These are phyloP conservation scores for Thielaviopsis populi DNA, from an alignment of 2,329 filamentous ascomycete species.

Conservation along the genomic window DNA sequence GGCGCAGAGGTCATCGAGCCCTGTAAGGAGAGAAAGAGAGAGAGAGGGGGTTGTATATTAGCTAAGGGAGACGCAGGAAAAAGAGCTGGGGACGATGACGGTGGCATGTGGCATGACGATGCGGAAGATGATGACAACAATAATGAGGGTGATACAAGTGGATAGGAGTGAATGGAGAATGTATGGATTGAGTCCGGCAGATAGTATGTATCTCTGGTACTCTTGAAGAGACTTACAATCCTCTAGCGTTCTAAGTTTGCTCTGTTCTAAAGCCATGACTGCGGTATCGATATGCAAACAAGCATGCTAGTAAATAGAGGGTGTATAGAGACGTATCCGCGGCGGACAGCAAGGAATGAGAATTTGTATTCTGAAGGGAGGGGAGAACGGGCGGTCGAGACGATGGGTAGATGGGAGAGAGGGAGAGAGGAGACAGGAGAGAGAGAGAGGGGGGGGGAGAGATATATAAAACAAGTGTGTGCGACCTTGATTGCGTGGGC, in stretches of 20 bases:
- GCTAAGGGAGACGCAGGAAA: not conserved
- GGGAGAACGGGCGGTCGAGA: not conserved
- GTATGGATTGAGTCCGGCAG: not conserved
- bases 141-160: not conserved
- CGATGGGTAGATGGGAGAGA: not conserved
- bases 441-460: not conserved
- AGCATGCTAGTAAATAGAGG: conserved; percentile 9
- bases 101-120: not conserved
- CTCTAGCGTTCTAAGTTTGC: conserved; percentile 12
- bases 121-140: not conserved
- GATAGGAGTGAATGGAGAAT: not conserved
- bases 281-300: conserved; percentile 2
- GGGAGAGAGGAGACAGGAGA: not conserved
- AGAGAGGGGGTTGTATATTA: not conserved
- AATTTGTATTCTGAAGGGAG: not conserved
- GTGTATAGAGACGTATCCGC: not conserved
- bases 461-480: too few relatives aligned
- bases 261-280: conserved; percentile 10
- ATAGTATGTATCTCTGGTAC: not conserved
- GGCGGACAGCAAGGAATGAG: not conserved
- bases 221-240: conserved; percentile 3
- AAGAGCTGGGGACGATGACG: not conserved
- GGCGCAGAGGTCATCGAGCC: conserved; percentile 94
- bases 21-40: conserved; percentile 23
- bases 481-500: too few relatives aligned